Evolutionary conservation across 2,329 filamentous ascomycete species (phyloP).

Genomic region (Cytospora chrysosperma): DNA sequence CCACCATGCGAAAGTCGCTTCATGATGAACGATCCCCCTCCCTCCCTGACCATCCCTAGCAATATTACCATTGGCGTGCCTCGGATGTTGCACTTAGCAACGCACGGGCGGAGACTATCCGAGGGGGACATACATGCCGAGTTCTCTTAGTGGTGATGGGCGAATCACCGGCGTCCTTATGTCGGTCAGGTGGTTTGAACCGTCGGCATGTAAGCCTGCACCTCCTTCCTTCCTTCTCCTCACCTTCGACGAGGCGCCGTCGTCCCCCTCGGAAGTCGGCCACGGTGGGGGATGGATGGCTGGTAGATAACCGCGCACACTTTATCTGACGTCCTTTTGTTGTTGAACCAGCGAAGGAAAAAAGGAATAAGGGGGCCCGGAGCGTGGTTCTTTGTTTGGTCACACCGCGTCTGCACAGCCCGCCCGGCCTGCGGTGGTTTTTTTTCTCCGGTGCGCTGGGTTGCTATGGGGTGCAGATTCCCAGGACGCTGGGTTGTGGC

Average conservation of each 20-base stretch:
- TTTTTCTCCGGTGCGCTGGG: neutral
- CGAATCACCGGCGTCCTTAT: neutral
- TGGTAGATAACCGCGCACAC: constrained; percentile 1
- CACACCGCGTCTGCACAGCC: constrained; percentile 13
- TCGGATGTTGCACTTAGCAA: constrained; percentile 7
- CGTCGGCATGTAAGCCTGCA: constrained; percentile 4
- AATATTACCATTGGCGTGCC: neutral
- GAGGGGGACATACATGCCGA: neutral
- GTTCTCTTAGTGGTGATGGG: neutral
- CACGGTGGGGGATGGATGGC: constrained; percentile 1
- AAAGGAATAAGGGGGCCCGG: too few species aligned
- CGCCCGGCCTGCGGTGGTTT: neutral
- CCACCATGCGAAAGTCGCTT: constrained; percentile 8
- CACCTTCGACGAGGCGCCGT: constrained; percentile 4
- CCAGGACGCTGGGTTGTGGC: constrained; percentile 14
- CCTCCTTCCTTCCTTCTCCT: neutral
- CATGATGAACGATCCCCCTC: neutral
- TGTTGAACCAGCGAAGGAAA: neutral
- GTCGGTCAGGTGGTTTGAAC: constrained; percentile 8
- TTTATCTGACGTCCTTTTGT: neutral
- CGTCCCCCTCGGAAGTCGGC: constrained; percentile 2
- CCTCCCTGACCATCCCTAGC: neutral
- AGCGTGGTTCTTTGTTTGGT: neutral
- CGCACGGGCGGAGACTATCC: constrained; percentile 10
- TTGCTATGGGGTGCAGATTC: constrained; percentile 8